Evolutionary conservation across 192 early-diverging fungal species (phyloP).

Genomic region (Coemansia sp.): DNA sequence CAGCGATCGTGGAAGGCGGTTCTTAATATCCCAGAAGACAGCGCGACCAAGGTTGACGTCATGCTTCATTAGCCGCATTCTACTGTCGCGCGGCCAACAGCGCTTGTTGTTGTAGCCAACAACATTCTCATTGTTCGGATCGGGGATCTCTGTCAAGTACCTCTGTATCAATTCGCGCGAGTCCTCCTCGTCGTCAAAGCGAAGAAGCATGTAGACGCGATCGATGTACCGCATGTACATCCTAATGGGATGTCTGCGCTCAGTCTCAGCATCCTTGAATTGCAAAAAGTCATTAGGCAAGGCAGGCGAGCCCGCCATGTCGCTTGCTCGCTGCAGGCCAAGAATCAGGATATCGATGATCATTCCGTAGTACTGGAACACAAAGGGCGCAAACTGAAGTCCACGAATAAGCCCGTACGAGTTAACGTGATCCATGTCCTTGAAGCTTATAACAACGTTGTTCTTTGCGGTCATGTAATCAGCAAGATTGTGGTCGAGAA

Average conservation of each 20-base stretch:
- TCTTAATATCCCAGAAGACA: slow-evolving; percentile 99
- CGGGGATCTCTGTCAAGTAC: slow-evolving; percentile 96
- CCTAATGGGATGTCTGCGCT: slow-evolving; percentile 94
- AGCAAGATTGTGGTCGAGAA: slow-evolving; percentile 99
- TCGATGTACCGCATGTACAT: slow-evolving; percentile 96
- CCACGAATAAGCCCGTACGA: slow-evolving; percentile 95
- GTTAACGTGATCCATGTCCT: slow-evolving; percentile 99
- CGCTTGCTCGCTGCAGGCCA: slow-evolving; percentile 89
- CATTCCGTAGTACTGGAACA: slow-evolving; percentile 99
- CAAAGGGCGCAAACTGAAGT: slow-evolving; percentile 95
- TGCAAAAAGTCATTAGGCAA: slow-evolving; percentile 97
- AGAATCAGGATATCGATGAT: slow-evolving; percentile 93
- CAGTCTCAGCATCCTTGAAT: slow-evolving; percentile 86
- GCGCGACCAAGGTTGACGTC: slow-evolving; percentile 98
- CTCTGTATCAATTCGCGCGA: slow-evolving; percentile 94
- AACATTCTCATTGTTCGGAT: slow-evolving; percentile 98
- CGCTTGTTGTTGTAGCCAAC: slow-evolving; percentile 99
- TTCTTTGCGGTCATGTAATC: slow-evolving; percentile 99
- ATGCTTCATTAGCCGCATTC: slow-evolving; percentile 99
- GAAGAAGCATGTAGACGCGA: slow-evolving; percentile 88
- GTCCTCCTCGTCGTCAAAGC: slow-evolving; percentile 87
- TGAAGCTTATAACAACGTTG: slow-evolving; percentile 96
- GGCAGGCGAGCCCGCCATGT: slow-evolving; percentile 93
- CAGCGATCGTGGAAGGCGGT: slow-evolving; percentile 92
- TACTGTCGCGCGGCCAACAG: slow-evolving; percentile 98